These are phyloP conservation scores for Rosa persica DNA, from an alignment of 306 rosid genomes.

Conservation along the genomic window DNA sequence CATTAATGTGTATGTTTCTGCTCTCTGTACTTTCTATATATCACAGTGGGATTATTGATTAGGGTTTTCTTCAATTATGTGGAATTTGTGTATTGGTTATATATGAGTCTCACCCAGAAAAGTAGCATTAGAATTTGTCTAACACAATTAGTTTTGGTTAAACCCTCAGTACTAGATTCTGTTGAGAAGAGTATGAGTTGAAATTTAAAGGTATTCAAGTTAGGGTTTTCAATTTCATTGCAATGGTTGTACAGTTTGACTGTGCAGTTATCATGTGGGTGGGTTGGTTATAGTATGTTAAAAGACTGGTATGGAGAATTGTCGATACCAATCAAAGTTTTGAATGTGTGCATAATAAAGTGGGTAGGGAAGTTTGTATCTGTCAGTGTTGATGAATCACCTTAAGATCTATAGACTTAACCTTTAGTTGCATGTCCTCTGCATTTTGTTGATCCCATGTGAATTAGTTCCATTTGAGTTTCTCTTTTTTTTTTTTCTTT, in stretches of 20 bases:
- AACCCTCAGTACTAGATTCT: not conserved
- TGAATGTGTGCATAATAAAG: not conserved
- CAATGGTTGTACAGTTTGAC: not conserved
- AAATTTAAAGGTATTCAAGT: not conserved
- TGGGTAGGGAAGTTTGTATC: not conserved
- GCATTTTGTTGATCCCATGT: not conserved
- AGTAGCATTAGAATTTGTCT: not conserved
- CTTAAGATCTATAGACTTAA: not conserved
- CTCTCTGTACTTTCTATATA: not conserved
- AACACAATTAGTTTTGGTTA: not conserved
- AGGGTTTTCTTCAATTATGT: not conserved
- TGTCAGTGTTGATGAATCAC: not conserved
- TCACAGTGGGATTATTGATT: not conserved
- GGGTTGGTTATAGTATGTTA: not conserved
- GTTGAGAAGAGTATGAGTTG: not conserved
- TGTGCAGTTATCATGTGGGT: not conserved
- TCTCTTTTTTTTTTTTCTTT: too few species aligned
- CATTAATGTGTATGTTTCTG: conserved; percentile 66
- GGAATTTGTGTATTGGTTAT: not conserved
- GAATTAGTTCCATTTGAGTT: not conserved
- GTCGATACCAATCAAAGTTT: not conserved
- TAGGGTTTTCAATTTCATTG: not conserved
- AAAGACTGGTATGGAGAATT: not conserved
- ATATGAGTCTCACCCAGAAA: not conserved
- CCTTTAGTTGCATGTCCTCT: not conserved